phyloP scores from a whole-genome alignment of 371 early-diverging fungal genomes.

The Rhizopus stolonifer region DNA sequence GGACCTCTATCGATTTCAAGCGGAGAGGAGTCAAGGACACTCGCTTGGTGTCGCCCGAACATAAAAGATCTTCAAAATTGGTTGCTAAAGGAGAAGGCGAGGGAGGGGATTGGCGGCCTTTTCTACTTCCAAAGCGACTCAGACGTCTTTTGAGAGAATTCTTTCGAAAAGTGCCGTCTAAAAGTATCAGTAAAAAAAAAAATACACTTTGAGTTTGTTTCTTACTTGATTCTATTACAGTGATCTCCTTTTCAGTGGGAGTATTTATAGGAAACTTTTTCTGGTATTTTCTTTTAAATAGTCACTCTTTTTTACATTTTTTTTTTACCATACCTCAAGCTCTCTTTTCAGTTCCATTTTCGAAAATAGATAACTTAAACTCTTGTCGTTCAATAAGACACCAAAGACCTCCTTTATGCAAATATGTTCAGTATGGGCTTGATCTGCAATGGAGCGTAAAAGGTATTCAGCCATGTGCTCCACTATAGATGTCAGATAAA shows the following conservation, averaged over 20 bases:
- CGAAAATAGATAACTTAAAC: constrained; percentile 47
- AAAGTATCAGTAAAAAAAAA: too few species aligned
- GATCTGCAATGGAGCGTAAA: constrained; percentile 52
- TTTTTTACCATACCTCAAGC: constrained; percentile 46
- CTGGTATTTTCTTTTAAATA: too few species aligned
- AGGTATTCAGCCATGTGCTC: constrained; percentile 65
- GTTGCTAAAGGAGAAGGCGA: constrained; percentile 7
- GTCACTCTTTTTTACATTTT: too few species aligned
- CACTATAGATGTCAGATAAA: constrained; percentile 60
- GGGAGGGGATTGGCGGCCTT: too few species aligned
- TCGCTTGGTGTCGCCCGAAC: constrained; percentile 57
- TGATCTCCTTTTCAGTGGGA: too few species aligned
- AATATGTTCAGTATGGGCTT: constrained; percentile 50
- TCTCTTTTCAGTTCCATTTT: constrained; percentile 39
- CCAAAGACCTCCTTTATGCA: constrained; percentile 55
- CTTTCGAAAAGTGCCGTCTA: too few species aligned
- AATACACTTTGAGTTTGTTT: too few species aligned
- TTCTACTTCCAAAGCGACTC: constrained; percentile 16
- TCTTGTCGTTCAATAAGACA: constrained; percentile 51
- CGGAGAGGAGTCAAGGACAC: constrained; percentile 63
- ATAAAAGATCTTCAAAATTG: constrained; percentile 59
- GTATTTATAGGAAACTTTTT: too few species aligned
- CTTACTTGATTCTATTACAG: constrained; percentile 12
- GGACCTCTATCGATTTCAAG: constrained; percentile 56
- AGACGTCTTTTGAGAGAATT: constrained; percentile 10